A percentile compares a stretch with the other conserved stretches of the same genome.
phyloP scores from a whole-genome alignment of 768 basidiomycete genomes.

The Megacollybia marginata region DNA sequence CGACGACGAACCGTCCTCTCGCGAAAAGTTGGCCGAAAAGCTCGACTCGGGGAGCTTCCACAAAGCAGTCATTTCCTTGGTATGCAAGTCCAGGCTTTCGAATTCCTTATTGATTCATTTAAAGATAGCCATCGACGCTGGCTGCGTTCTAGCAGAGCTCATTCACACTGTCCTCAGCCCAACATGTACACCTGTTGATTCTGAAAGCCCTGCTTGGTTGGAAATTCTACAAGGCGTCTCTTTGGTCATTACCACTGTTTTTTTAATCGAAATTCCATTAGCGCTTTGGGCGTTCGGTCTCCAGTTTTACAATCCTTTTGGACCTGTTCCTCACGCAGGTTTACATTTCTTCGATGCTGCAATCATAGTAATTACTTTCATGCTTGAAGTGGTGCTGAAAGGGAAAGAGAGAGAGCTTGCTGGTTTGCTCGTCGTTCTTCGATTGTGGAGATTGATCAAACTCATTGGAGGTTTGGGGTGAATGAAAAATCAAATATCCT shows the following conservation, averaged over 20 bases:
- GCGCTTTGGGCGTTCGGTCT: constrained; percentile 59
- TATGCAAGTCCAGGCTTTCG: constrained; percentile 16
- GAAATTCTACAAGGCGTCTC: constrained; percentile 55
- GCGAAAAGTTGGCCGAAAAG: constrained; percentile 31
- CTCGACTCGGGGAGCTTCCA: constrained; percentile 52
- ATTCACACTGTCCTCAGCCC: constrained; percentile 42
- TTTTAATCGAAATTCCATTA: constrained; percentile 73
- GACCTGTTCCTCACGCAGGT: constrained; percentile 40
- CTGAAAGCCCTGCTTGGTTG: constrained; percentile 53
- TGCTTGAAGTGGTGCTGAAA: constrained; percentile 60
- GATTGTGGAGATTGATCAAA: constrained; percentile 77
- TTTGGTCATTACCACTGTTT: constrained; percentile 60
- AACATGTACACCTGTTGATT: constrained; percentile 12
- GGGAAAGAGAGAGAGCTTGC: constrained; percentile 69
- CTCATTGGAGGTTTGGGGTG: constrained; percentile 43
- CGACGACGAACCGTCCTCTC: constrained; percentile 7
- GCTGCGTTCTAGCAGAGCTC: constrained; percentile 68
- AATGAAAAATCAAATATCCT: too few relatives aligned
- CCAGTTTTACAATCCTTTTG: constrained; percentile 57
- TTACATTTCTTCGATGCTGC: constrained; percentile 72
- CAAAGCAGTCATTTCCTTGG: constrained; percentile 49
- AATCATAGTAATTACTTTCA: constrained; percentile 67
- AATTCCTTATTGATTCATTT: not conserved
- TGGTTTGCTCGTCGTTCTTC: constrained; percentile 61
- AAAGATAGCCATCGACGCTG: constrained; percentile 57